phyloP scores from a whole-genome alignment of 164 flowering plant genomes.

The Stephania cephalantha region DNA sequence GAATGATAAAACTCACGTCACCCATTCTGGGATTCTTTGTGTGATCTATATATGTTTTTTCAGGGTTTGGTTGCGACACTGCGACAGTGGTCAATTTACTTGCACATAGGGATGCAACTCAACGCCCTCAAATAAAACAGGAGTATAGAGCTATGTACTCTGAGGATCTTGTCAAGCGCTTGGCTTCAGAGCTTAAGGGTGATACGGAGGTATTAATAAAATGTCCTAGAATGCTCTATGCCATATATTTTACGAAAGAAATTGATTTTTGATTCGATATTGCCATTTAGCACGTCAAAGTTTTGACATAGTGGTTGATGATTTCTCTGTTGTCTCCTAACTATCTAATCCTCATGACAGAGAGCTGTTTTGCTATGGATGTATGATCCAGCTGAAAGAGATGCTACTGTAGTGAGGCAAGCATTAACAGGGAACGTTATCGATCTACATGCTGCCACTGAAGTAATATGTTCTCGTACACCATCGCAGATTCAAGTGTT shows the following conservation, averaged over 20 bases:
- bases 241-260: not conserved
- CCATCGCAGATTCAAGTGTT: slow-evolving; percentile 55
- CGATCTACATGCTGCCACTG: slow-evolving; percentile 52
- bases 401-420: slow-evolving; percentile 46
- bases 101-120: slow-evolving; percentile 61
- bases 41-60: not conserved
- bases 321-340: not conserved
- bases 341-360: slow-evolving; percentile 25
- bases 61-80: slow-evolving; percentile 79
- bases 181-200: slow-evolving; percentile 66
- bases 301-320: not conserved
- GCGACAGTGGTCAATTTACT: slow-evolving; percentile 53
- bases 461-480: slow-evolving; percentile 79
- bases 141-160: slow-evolving; percentile 56
- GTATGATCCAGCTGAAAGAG: slow-evolving; percentile 57
- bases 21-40: not conserved
- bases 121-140: slow-evolving; percentile 56
- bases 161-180: slow-evolving; percentile 47
- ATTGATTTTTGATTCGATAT: not conserved
- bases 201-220: slow-evolving; percentile 43
- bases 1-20: not conserved
- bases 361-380: slow-evolving; percentile 70
- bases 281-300: not conserved
- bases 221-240: not conserved
- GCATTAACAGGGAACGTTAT: slow-evolving; percentile 33